These are phyloP conservation scores for Camillea tinctor DNA, from an alignment of 2,329 filamentous ascomycete genomes.

Conservation along the genomic window DNA sequence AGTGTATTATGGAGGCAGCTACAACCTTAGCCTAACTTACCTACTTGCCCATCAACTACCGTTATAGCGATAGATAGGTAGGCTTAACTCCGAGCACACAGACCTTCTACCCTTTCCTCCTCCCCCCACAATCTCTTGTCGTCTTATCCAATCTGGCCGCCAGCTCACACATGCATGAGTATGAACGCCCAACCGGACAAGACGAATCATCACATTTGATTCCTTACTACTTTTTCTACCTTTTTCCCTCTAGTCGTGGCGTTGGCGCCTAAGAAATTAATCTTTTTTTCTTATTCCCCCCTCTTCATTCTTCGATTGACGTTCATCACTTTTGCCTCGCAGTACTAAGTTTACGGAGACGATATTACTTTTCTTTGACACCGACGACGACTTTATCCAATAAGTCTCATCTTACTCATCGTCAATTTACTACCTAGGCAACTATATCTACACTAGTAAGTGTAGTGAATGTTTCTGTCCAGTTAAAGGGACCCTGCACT, in stretches of 20 bases:
- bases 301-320: neutral
- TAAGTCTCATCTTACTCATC: neutral
- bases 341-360: neutral
- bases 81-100: neutral
- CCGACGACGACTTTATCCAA: neutral
- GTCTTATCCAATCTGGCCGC: conserved; percentile 4
- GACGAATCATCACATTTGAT: neutral
- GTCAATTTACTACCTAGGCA: neutral
- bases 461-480: neutral
- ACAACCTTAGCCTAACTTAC: too few species aligned
- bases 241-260: neutral
- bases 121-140: neutral
- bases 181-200: conserved; percentile 10
- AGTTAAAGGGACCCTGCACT: neutral
- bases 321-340: neutral
- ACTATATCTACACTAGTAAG: too few species aligned
- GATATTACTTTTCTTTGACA: neutral
- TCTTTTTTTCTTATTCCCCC: neutral
- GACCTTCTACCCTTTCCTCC: neutral
- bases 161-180: conserved; percentile 21
- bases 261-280: neutral
- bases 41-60: too few species aligned
- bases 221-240: neutral
- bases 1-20: too few species aligned
- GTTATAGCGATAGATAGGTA: neutral